A percentile compares a stretch with the other conserved stretches of the same genome.
Conservation (phyloP, 768 basidiomycete genomes). For the Mrakia frigida region DNA sequence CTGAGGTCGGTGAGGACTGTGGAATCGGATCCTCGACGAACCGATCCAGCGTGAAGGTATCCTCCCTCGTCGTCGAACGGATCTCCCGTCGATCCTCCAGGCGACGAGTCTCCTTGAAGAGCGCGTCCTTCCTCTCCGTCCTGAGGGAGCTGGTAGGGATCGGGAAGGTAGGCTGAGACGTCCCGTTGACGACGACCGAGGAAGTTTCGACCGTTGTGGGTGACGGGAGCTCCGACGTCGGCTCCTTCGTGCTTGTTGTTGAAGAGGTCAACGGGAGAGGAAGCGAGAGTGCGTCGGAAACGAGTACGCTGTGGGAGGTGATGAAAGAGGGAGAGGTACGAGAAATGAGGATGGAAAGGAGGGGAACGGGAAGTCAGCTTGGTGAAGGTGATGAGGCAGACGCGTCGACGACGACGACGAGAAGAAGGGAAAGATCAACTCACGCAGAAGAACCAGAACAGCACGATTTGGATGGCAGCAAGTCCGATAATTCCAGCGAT, state of each 20-base stretch:
- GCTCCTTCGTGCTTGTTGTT: conserved; percentile 27
- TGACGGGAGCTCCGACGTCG: conserved; percentile 28
- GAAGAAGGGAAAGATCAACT: background rate
- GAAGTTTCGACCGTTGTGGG: conserved; percentile 13
- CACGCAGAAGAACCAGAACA: conserved; percentile 30
- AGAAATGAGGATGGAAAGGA: no score
- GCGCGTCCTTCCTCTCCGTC: background rate
- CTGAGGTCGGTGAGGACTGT: background rate
- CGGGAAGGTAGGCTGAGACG: conserved; percentile 21
- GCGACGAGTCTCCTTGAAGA: background rate
- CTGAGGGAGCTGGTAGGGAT: conserved; percentile 13
- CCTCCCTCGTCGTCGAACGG: conserved; percentile 29
- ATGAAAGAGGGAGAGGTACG: no score
- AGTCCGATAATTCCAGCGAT: conserved; percentile 7
- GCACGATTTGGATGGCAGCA: conserved; percentile 6
- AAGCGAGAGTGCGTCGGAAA: conserved; percentile 28
- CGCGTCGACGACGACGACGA: background rate
- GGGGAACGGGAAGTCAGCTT: background rate
- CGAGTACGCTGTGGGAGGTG: conserved; percentile 8
- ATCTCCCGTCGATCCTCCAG: background rate
- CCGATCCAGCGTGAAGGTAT: conserved; percentile 15
- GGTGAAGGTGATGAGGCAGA: background rate
- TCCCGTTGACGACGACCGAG: conserved; percentile 26
- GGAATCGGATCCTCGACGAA: background rate
- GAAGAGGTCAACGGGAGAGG: conserved; percentile 24